Conservation (phyloP, 257 asterid genomes). For the Linderniella brevidens region DNA sequence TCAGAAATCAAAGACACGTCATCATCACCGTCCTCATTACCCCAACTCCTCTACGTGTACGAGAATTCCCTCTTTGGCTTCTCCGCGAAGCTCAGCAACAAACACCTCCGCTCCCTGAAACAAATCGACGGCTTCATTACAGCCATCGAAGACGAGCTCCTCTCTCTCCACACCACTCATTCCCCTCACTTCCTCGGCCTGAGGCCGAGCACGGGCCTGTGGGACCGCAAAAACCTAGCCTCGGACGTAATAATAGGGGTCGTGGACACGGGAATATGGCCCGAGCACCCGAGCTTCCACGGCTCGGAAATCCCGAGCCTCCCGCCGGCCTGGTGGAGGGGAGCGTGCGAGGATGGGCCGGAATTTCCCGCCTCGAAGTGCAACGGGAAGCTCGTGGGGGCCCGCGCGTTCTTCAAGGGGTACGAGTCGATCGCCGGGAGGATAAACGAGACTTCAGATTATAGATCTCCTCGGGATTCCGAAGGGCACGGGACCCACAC, state of each 20-base stretch:
- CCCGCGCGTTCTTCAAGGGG: slow-evolving; percentile 40
- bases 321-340: slow-evolving; percentile 48
- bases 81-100: slow-evolving; percentile 35
- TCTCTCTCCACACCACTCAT: slow-evolving; percentile 48
- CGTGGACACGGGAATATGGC: slow-evolving; percentile 70
- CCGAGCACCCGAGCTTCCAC: slow-evolving; percentile 45
- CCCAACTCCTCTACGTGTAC: slow-evolving; percentile 39
- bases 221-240: slow-evolving; percentile 35
- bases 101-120: slow-evolving; percentile 27
- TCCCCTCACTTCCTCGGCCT: slow-evolving; percentile 67
- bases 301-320: slow-evolving; percentile 18
- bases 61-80: slow-evolving; percentile 45
- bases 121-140: slow-evolving; percentile 37
- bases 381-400: slow-evolving; percentile 48
- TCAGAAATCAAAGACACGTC: slow-evolving; percentile 8
- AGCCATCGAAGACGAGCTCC: slow-evolving; percentile 31
- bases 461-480: slow-evolving; percentile 49
- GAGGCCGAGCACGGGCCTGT: slow-evolving; percentile 30
- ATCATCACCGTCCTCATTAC: slow-evolving; percentile 11
- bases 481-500: slow-evolving; percentile 75
- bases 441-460: slow-evolving; percentile 35
- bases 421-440: slow-evolving; percentile 43
- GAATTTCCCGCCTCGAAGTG: slow-evolving; percentile 31
- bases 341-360: slow-evolving; percentile 36
- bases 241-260: slow-evolving; percentile 56